Base-by-base conservation (phyloP, 1,139 yeast genomes). In the Eremothecium cymbalariae region DNA sequence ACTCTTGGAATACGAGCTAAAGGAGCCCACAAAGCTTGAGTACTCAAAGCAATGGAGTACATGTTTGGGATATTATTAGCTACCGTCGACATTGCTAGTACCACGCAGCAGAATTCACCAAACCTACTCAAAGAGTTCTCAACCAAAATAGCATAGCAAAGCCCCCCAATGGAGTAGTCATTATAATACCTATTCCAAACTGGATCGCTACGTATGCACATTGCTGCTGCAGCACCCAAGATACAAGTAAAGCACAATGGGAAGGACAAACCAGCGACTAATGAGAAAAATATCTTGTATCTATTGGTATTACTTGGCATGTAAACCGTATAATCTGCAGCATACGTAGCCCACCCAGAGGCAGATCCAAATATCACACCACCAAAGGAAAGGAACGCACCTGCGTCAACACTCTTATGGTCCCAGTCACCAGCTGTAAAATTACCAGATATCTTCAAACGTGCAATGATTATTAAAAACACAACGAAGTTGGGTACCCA, bases 321-420 rank as follows among this genome's bases (percentile, higher is more conserved):
- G 65, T 85, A 88, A 34, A 81, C 88, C 36, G 95, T 84, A 63
- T 86, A 88, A 63, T 86, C 96, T 27, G 94, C 76, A 30, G 95
- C 93, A 53, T 80, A 84, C 16, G 95, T 80, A 39, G 94, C 75
- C 96, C 96, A 86, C 44, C 96, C 96, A 38, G 95, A 74, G 33
- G 95, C 94, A 53, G 81, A 88, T 44, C 96, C 96, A 51, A 72
- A 88, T 44, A 83, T 62, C 32, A 94, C 65, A 55, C 86, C 79
- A 56, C 96, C 96, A 50, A 82, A 85, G 25, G 93, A 77, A 39
- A 88, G 67, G 20, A 85, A 90, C 50, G 62, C 55, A 47, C 88
- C 95, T 29, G 94, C 94, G 36, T 77, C 70, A 28, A 72, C 67
- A 21, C 57, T 47, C 45, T 86, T 85, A 34, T 55, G 44, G 15